Conservation (phyloP, 2,329 filamentous ascomycete genomes). For the Penicillium occitanis region DNA sequence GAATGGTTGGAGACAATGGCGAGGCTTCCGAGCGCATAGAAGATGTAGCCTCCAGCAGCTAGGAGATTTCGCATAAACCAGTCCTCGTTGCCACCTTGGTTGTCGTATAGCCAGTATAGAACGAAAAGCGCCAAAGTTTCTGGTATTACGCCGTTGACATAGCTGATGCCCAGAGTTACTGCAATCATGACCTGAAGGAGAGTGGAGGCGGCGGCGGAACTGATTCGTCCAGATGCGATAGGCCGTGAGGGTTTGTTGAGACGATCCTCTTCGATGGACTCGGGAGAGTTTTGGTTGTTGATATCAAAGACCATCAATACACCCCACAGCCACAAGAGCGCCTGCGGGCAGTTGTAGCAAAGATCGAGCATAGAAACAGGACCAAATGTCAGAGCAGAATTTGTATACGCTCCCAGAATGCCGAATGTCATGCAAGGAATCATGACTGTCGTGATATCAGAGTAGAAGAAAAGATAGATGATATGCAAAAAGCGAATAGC, state of each 20-base stretch:
- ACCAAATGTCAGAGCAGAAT: slow-evolving; percentile 11
- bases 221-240: slow-evolving; percentile 18
- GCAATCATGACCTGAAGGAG: slow-evolving; percentile 18
- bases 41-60: slow-evolving; percentile 20
- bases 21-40: slow-evolving; percentile 18
- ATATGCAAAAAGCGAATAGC: slow-evolving; percentile 12
- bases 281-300: slow-evolving; percentile 21
- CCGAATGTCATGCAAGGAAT: slow-evolving; percentile 21
- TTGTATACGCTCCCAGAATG: slow-evolving; percentile 17
- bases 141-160: slow-evolving; percentile 12
- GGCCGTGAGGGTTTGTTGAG: slow-evolving; percentile 20
- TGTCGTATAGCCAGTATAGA: slow-evolving; percentile 21
- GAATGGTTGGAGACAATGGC: slow-evolving; percentile 17
- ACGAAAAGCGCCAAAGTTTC: slow-evolving; percentile 20
- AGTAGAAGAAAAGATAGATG: slow-evolving; percentile 19
- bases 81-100: slow-evolving; percentile 19
- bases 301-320: slow-evolving; percentile 22
- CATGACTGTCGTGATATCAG: slow-evolving; percentile 20
- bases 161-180: slow-evolving; percentile 17
- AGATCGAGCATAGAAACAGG: slow-evolving; percentile 2
- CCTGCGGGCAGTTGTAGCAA: slow-evolving; percentile 10
- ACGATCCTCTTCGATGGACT: slow-evolving; percentile 21
- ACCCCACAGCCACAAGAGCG: slow-evolving; percentile 17
- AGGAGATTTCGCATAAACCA: slow-evolving; percentile 22
- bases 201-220: slow-evolving; percentile 9